A percentile compares a stretch with the other conserved stretches of the same genome.
These are phyloP conservation scores for Escallonia rubra DNA, from an alignment of 129 eudicot genomes.

Conservation along the genomic window DNA sequence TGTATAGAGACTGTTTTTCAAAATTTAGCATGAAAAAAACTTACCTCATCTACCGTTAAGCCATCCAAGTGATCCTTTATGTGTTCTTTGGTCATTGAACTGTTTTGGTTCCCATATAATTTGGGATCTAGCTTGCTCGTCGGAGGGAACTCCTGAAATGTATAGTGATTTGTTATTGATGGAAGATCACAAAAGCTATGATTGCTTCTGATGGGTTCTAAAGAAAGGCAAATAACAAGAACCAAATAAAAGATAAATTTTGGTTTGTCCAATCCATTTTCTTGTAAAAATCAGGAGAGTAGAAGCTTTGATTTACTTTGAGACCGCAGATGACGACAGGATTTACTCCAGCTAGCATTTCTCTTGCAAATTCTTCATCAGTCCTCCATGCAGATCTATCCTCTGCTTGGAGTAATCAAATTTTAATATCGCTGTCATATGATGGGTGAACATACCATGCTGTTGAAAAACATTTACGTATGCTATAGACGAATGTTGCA, in stretches of 20 bases:
- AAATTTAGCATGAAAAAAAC: too few relatives aligned
- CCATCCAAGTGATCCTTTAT: constrained; percentile 35
- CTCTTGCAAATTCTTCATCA: constrained; percentile 75
- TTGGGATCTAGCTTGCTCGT: constrained; percentile 37
- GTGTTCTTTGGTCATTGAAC: constrained; percentile 29
- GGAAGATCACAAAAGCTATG: background rate
- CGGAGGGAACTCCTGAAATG: constrained; percentile 47
- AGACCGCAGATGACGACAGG: constrained; percentile 63
- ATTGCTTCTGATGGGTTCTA: background rate
- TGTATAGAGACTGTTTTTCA: too few relatives aligned
- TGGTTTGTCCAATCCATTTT: background rate
- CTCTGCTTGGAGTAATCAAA: constrained; percentile 22
- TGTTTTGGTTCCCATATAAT: constrained; percentile 40
- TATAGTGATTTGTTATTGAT: background rate
- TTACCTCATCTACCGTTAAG: constrained; percentile 34
- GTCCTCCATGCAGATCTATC: constrained; percentile 54
- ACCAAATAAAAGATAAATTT: background rate
- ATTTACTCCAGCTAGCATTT: constrained; percentile 71
- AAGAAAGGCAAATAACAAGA: background rate
- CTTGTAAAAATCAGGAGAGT: background rate
- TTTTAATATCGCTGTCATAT: background rate
- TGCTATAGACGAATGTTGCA: background rate
- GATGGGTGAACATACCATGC: background rate
- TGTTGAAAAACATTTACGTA: background rate
- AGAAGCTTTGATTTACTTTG: constrained; percentile 35